Evolutionary conservation across 106 monocot species (phyloP).

Genomic region (Phalaenopsis aphrodite): DNA sequence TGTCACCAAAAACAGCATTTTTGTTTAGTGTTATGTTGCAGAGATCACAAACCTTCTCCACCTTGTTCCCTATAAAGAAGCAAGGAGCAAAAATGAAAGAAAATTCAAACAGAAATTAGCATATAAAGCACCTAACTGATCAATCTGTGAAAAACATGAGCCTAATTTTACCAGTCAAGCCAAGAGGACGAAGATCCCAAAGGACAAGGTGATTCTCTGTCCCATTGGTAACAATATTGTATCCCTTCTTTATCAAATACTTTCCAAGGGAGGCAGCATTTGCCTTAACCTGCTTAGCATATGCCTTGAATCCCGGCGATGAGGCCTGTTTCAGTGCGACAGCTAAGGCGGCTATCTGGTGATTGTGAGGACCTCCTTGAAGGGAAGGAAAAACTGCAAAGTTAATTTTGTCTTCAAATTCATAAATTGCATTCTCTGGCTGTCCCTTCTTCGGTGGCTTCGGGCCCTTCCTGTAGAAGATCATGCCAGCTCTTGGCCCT

Average conservation of each 20-base stretch:
- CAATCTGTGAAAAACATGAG: neutral
- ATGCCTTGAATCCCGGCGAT: constrained; percentile 57
- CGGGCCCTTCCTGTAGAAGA: constrained; percentile 76
- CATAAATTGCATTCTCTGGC: constrained; percentile 60
- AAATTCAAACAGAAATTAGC: neutral
- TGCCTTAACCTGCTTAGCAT: constrained; percentile 61
- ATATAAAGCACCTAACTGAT: neutral
- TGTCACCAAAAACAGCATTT: constrained; percentile 78
- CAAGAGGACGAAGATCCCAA: constrained; percentile 73
- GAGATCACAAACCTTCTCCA: constrained; percentile 77
- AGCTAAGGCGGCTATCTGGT: constrained; percentile 69
- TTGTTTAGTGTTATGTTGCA: constrained; percentile 80
- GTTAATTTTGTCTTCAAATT: constrained; percentile 66
- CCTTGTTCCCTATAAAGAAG: constrained; percentile 56
- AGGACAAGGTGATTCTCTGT: constrained; percentile 83
- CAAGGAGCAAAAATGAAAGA: neutral
- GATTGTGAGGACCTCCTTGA: constrained; percentile 84
- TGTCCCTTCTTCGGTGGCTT: constrained; percentile 78
- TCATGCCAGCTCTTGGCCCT: constrained; percentile 77
- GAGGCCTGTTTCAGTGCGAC: constrained; percentile 54
- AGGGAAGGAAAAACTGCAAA: constrained; percentile 72
- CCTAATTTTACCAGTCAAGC: constrained; percentile 45
- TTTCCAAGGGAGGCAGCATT: constrained; percentile 49
- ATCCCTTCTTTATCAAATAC: constrained; percentile 50
- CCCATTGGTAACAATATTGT: constrained; percentile 66